Evolutionary conservation across 2,329 filamentous ascomycete species (phyloP).

Genomic region (Phaeosphaeriaceae sp.): DNA sequence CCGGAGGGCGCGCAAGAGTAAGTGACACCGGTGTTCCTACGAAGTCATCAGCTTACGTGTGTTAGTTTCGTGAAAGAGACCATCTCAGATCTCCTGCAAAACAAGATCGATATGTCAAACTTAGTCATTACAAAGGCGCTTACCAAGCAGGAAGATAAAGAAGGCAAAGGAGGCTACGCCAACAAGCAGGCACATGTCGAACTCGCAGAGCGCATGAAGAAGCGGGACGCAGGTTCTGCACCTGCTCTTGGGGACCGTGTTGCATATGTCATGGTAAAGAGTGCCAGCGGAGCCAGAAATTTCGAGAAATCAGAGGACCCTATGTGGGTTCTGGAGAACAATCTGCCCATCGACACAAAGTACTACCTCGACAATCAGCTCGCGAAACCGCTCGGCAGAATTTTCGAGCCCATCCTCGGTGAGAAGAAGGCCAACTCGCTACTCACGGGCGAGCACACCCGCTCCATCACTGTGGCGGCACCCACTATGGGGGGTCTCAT

Average conservation of each 20-base stretch:
- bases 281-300: conserved; percentile 86
- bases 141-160: conserved; percentile 66
- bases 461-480: conserved; percentile 90
- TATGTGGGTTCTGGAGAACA: conserved; percentile 96
- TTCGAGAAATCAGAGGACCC: conserved; percentile 98
- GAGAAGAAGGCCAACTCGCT: conserved; percentile 88
- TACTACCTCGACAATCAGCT: conserved; percentile 99
- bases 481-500: conserved; percentile 92
- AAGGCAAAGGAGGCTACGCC: conserved; percentile 65
- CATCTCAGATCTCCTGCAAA: conserved; percentile 81
- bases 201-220: conserved; percentile 94
- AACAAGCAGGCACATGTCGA: conserved; percentile 96
- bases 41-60: conserved; percentile 43
- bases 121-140: conserved; percentile 98
- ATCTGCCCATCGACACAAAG: conserved; percentile 95
- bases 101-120: conserved; percentile 99
- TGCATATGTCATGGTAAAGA: conserved; percentile 97
- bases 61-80: conserved; percentile 8
- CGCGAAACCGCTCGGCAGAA: conserved; percentile 89
- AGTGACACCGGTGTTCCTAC: conserved; percentile 49
- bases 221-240: conserved; percentile 93
- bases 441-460: conserved; percentile 90
- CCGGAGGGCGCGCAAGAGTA: conserved; percentile 91
- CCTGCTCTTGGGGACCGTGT: conserved; percentile 94
- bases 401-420: conserved; percentile 97